Base-by-base conservation (phyloP, 2,329 filamentous ascomycete species). In the Decorospora gaudefroyi region DNA sequence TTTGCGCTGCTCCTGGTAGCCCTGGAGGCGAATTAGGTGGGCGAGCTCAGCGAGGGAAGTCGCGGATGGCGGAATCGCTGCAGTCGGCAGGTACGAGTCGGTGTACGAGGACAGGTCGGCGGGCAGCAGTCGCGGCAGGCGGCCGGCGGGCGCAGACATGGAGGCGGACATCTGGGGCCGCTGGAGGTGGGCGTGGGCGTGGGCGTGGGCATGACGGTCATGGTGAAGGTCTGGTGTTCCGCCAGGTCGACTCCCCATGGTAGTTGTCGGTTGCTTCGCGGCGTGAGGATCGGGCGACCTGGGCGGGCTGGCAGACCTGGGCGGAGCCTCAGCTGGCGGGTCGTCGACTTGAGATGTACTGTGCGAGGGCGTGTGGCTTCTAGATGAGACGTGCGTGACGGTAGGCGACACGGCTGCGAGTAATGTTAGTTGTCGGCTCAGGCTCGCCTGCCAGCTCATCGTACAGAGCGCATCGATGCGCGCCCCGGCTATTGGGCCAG, bases 1-100 rank as follows among this genome's bases (percentile, higher is more conserved):
- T 72, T 87, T 83, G 76, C 88, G 87, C 76, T 86, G 86, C 76
- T 89, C 85, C 72, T 92, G 88, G 68, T 90, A 90, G 62, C 85
- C 87, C 66, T 87, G 87, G 51, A 90, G 76, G 49, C 87, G 83
- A 54, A 90, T 86, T 59, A 91, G 72, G 68, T 90, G 87, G 37
- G 87, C 87, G 55, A 92, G 80, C 70, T 91, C 87, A 62, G 88
- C 83, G 49, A 92, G 76, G 10, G 84, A 86, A 31, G 86, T 88
- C 46, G 82, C 80, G 31, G 86, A 82, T 37, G 77, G 77, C 49
- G 71, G 67, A 30, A 73, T 64, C 31, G 86, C 81, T 25, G 79
- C 77, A 34, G 79, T 70, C 33, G 74, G 76, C 42, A 85, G 68
- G 54, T 80, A 77, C 10, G 80, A 72, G 64, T 86, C 86, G 31